Evolutionary conservation across 2,329 filamentous ascomycete genomes (phyloP).

Genomic region (Anisogramma anomala): DNA sequence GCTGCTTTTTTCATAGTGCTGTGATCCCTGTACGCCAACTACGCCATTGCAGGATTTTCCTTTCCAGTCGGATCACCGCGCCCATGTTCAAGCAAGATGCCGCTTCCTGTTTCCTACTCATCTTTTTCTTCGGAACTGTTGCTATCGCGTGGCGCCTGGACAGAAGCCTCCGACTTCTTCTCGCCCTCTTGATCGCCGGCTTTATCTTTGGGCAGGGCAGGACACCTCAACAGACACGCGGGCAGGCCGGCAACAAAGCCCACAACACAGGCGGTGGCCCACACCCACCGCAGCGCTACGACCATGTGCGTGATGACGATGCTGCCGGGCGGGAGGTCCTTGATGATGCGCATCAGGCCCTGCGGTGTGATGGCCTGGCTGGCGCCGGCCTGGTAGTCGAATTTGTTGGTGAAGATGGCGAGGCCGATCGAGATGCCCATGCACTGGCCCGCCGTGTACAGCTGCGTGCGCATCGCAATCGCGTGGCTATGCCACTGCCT

Average conservation of each 20-base stretch:
- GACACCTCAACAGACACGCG: neutral
- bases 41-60: too few species aligned
- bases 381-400: neutral
- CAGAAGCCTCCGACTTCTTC: neutral
- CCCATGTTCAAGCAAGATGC: too few species aligned
- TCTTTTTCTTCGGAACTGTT: too few species aligned
- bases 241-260: neutral
- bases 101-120: too few species aligned
- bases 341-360: slow-evolving; percentile 6
- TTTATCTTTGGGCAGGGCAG: slow-evolving; percentile 1
- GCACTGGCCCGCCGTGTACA: slow-evolving; percentile 11
- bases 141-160: too few species aligned
- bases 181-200: too few species aligned
- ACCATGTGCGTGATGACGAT: neutral
- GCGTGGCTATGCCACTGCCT: slow-evolving; percentile 9
- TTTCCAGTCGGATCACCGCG: too few species aligned
- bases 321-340: slow-evolving; percentile 1
- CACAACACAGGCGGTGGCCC: slow-evolving; percentile 3
- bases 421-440: slow-evolving; percentile 9
- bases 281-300: slow-evolving; percentile 7
- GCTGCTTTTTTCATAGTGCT: too few species aligned
- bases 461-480: slow-evolving; percentile 8
- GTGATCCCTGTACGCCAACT: too few species aligned
- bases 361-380: neutral
- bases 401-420: slow-evolving; percentile 11